A percentile compares a stretch with the other conserved stretches of the same genome.
These are phyloP conservation scores for Phialocephala sp. DNA, from an alignment of 2,329 filamentous ascomycete genomes.

Conservation along the genomic window DNA sequence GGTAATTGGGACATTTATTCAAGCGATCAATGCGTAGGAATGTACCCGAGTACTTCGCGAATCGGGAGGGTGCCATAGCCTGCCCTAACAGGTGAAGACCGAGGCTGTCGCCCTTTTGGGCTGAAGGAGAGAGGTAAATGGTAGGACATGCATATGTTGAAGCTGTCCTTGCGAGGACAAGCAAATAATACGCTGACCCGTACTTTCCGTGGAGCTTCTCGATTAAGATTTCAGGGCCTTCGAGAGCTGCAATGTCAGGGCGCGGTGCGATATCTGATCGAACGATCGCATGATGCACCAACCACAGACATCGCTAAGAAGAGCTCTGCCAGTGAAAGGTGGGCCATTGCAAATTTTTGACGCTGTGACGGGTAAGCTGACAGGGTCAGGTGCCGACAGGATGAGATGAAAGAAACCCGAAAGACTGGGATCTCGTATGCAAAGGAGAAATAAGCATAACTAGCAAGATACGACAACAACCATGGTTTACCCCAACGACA, in stretches of 20 bases:
- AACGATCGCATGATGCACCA: background rate
- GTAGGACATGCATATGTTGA: background rate
- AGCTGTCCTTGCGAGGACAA: background rate
- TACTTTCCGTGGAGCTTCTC: background rate
- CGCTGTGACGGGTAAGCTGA: slow-evolving; percentile 4
- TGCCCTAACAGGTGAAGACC: background rate
- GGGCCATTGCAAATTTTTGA: background rate
- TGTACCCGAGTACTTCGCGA: background rate
- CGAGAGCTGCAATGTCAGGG: background rate
- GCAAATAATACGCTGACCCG: background rate
- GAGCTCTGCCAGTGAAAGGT: background rate
- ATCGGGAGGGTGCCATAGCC: no score
- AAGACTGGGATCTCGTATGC: background rate
- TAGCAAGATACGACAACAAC: background rate
- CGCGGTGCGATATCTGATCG: background rate
- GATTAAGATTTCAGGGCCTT: background rate
- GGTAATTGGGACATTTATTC: background rate
- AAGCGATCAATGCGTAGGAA: background rate
- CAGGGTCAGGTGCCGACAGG: background rate
- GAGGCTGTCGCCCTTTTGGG: background rate
- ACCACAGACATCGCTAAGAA: background rate
- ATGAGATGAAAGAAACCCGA: background rate
- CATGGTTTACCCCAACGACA: background rate
- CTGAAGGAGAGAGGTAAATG: no score
- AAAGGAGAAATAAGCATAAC: slow-evolving; percentile 3